Base-by-base conservation (phyloP, 495 filamentous ascomycete genomes). In the Lasiosphaeria miniovina region DNA sequence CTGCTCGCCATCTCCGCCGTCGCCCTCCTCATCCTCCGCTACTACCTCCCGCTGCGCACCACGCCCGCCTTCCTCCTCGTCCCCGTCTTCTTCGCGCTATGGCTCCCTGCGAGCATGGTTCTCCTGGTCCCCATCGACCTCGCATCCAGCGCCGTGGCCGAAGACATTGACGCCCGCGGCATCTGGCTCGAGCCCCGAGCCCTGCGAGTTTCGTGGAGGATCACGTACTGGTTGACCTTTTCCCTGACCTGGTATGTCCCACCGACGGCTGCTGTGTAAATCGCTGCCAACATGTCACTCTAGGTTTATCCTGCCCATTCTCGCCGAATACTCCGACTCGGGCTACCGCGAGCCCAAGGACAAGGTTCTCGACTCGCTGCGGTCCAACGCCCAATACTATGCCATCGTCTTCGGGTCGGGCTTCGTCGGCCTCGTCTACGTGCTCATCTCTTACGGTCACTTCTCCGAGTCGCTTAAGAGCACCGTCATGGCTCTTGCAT, bases 171-270 rank as follows among this genome's bases (percentile, higher is more conserved):
- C 4, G 82, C 85, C 31, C 85, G 84, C 61, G 84, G 84, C 36
- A 81, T 87, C 48, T 84, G 82, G 74, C 75, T 87, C 31, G 86
- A 90, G 7, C 80, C 87, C 58, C 76, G 82, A 35, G 79, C 89
- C 38, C 75, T 96, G 48, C 79, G 91, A 62, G 88, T 97, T 5
- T 86, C 84, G 62, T 98, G 94, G 94, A 82, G 93, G 57, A 90
- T 98, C 53, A 86, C 88, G 36, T 98, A 98, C 75, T 98, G 94
- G 94, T 77, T 98, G 49, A 97, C 93, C 32, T 98, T 98, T 69
- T 84, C 84, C 51, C 79, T 98, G 65, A 98, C 94, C 40, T 98
- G 94, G 93, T 93, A 77, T 45, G 77, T 45, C 38, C 54, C 40
- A 6, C 41, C 17, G 17, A 43, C 7, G 11, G 4, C 14, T 58